phyloP scores from a whole-genome alignment of 805 yeast genomes.

The Metschnikowia kunwiensis region DNA sequence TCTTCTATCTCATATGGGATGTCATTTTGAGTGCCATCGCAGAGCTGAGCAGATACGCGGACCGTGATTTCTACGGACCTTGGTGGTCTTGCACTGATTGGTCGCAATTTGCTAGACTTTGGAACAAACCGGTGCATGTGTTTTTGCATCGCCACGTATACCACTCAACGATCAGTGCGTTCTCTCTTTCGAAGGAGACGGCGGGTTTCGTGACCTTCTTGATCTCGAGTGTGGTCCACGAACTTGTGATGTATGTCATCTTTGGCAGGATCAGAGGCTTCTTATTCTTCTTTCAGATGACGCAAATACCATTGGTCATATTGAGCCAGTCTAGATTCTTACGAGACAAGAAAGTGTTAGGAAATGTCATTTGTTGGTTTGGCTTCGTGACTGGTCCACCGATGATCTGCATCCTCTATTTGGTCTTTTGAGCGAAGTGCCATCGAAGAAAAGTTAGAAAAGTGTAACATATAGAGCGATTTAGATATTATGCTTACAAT shows the following conservation, averaged over 20 bases:
- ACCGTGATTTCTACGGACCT: slow-evolving; percentile 88
- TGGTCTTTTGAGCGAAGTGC: too few species aligned
- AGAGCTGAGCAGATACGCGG: slow-evolving; percentile 82
- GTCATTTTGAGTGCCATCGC: slow-evolving; percentile 87
- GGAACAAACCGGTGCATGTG: slow-evolving; percentile 93
- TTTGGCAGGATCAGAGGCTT: slow-evolving; percentile 81
- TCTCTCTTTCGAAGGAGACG: slow-evolving; percentile 56
- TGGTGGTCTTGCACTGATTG: slow-evolving; percentile 98
- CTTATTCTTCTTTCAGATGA: slow-evolving; percentile 76
- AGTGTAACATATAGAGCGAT: too few species aligned
- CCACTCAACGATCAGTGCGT: slow-evolving; percentile 79
- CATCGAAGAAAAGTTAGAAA: too few species aligned
- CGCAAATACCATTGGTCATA: slow-evolving; percentile 76
- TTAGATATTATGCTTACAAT: too few species aligned
- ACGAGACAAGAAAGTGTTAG: slow-evolving; percentile 55
- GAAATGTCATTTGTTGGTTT: slow-evolving; percentile 84
- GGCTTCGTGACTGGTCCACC: slow-evolving; percentile 92
- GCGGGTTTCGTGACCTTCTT: slow-evolving; percentile 81
- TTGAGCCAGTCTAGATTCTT: slow-evolving; percentile 59
- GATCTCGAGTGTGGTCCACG: slow-evolving; percentile 82
- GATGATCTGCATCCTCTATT: slow-evolving; percentile 76
- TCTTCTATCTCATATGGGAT: slow-evolving; percentile 93
- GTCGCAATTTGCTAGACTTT: slow-evolving; percentile 88
- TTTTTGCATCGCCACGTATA: slow-evolving; percentile 91
- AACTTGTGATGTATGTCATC: slow-evolving; percentile 85